Percentiles rank a stretch among this genome's conserved stretches.
Evolutionary conservation across 495 filamentous ascomycete genomes (phyloP).

Genomic region (Neurospora sp.): DNA sequence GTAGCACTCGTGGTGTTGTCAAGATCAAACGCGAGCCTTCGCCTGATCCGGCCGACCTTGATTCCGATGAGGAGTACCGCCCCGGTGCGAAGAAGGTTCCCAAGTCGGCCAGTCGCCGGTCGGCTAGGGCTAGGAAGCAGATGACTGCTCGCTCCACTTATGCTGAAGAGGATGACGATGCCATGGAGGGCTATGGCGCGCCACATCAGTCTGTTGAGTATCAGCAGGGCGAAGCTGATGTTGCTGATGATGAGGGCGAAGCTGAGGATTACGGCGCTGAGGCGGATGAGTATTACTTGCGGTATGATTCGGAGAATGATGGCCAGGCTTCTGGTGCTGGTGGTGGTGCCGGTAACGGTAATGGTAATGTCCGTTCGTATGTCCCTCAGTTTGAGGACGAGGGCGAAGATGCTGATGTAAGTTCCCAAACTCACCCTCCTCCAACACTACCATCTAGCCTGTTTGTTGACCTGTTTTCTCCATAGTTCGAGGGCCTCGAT

Average conservation of each 20-base stretch:
- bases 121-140: conserved; percentile 1
- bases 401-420: neutral
- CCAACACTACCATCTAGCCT: neutral
- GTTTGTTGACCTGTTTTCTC: neutral
- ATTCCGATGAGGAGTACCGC: conserved; percentile 5
- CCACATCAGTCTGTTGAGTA: neutral
- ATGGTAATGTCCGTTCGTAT: neutral
- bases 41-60: conserved; percentile 1
- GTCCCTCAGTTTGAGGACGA: neutral
- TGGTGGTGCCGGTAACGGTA: neutral
- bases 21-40: neutral
- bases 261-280: neutral
- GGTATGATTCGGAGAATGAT: neutral
- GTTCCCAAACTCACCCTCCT: neutral
- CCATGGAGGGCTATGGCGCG: neutral
- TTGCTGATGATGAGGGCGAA: conserved; percentile 1
- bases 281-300: neutral
- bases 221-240: neutral
- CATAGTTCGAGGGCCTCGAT: neutral
- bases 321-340: neutral
- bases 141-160: neutral
- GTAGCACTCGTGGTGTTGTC: neutral
- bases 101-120: neutral
- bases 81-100: neutral
- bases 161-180: conserved; percentile 1